A percentile compares a stretch with the other conserved stretches of the same genome.
phyloP scores from a whole-genome alignment of 1,284 basidiomycete genomes.

The Sutorius eximius region DNA sequence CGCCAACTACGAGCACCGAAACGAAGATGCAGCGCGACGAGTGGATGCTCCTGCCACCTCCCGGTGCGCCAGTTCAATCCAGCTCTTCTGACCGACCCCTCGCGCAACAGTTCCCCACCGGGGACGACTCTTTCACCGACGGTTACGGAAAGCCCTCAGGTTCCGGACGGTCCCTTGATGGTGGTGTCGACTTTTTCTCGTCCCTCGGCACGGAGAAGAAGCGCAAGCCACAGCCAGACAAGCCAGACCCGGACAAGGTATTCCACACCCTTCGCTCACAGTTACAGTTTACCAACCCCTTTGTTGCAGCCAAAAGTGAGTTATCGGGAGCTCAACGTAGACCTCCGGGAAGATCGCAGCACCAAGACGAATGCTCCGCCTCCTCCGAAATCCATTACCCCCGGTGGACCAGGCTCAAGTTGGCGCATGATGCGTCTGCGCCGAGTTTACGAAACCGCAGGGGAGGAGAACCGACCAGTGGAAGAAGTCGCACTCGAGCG shows the following conservation, averaged over 20 bases:
- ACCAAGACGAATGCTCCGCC: slow-evolving; percentile 54
- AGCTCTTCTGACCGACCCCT: slow-evolving; percentile 22
- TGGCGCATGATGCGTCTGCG: slow-evolving; percentile 99
- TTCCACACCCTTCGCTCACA: slow-evolving; percentile 8
- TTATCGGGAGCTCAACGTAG: slow-evolving; percentile 78
- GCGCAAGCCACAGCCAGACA: slow-evolving; percentile 63
- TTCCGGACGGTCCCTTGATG: slow-evolving; percentile 48
- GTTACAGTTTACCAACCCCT: background rate
- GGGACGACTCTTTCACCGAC: slow-evolving; percentile 62
- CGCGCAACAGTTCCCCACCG: slow-evolving; percentile 30
- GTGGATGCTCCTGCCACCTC: slow-evolving; percentile 80
- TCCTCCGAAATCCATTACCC: slow-evolving; percentile 55
- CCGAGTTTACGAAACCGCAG: slow-evolving; percentile 84
- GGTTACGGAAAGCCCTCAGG: slow-evolving; percentile 64
- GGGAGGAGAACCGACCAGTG: slow-evolving; percentile 75
- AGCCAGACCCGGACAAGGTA: slow-evolving; percentile 74
- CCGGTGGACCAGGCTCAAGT: slow-evolving; percentile 88
- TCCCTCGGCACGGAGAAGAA: slow-evolving; percentile 75
- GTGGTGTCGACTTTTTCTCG: slow-evolving; percentile 82
- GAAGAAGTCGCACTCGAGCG: slow-evolving; percentile 88
- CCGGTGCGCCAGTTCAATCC: slow-evolving; percentile 27
- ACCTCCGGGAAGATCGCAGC: slow-evolving; percentile 60
- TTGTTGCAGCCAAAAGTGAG: slow-evolving; percentile 56
- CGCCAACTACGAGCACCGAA: slow-evolving; percentile 45
- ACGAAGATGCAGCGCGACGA: slow-evolving; percentile 70